Evolutionary conservation across 805 yeast genomes (phyloP).

Genomic region (Nakazawaea wickerhamii): DNA sequence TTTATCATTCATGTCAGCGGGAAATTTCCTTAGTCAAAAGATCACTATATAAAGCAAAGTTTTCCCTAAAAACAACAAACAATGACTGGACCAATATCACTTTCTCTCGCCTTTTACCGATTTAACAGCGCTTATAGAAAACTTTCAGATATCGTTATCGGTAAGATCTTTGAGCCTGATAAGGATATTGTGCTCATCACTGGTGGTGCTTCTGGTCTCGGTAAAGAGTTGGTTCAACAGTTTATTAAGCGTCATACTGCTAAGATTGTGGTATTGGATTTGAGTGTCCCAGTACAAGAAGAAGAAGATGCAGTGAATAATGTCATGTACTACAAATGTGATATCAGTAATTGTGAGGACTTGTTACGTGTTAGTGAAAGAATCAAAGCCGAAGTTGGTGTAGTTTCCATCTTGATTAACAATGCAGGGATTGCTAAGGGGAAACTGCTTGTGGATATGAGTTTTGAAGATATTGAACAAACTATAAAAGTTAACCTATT

Average conservation of each 20-base stretch:
- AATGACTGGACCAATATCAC: constrained; percentile 12
- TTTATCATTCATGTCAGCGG: too few species aligned
- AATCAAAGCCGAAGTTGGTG: constrained; percentile 48
- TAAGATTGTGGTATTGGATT: constrained; percentile 63
- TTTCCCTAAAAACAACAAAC: too few species aligned
- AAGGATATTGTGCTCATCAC: constrained; percentile 69
- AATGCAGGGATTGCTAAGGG: constrained; percentile 79
- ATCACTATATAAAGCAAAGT: too few species aligned
- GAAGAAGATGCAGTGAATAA: constrained; percentile 25
- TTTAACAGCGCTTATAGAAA: constrained; percentile 23
- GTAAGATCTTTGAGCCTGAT: constrained; percentile 45
- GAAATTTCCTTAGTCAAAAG: too few species aligned
- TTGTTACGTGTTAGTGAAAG: constrained; percentile 34
- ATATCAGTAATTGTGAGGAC: constrained; percentile 51
- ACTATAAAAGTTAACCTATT: constrained; percentile 63
- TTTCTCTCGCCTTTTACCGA: constrained; percentile 18
- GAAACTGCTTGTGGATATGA: constrained; percentile 46
- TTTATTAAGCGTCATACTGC: constrained; percentile 37
- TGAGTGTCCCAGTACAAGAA: constrained; percentile 35
- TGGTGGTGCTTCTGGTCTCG: constrained; percentile 82
- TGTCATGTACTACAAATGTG: constrained; percentile 60
- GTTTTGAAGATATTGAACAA: constrained; percentile 53
- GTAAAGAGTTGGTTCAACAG: constrained; percentile 49
- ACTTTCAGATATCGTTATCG: constrained; percentile 37
- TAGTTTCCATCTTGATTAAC: constrained; percentile 65